phyloP scores from a whole-genome alignment of 345 rosid species.

The Arabis hirsuta region DNA sequence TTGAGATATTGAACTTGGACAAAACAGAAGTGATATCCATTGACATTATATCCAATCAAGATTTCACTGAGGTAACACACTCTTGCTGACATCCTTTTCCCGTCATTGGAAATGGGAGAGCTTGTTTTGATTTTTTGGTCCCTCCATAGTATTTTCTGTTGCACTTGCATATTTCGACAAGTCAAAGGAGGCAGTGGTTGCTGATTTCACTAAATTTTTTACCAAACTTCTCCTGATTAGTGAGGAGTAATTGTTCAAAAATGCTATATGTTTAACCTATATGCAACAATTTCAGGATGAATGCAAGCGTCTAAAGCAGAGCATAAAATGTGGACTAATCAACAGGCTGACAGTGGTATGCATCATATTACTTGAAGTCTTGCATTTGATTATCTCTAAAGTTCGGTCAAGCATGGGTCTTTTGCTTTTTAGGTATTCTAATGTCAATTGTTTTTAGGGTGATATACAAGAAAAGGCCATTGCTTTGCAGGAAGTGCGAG shows the following conservation, averaged over 20 bases:
- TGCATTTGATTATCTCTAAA: slow-evolving; percentile 9
- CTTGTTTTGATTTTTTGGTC: background rate
- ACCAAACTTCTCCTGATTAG: background rate
- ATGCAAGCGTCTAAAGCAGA: slow-evolving; percentile 96
- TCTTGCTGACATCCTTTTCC: slow-evolving; percentile 13
- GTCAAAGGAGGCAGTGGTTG: slow-evolving; percentile 8
- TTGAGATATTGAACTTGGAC: slow-evolving; percentile 88
- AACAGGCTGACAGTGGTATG: slow-evolving; percentile 89
- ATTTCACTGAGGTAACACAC: slow-evolving; percentile 85
- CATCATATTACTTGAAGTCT: slow-evolving; percentile 16
- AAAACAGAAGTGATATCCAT: slow-evolving; percentile 86
- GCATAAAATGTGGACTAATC: slow-evolving; percentile 95
- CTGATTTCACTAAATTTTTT: slow-evolving; percentile 21
- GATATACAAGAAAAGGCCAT: slow-evolving; percentile 92
- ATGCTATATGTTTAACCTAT: slow-evolving; percentile 25
- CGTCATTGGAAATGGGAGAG: slow-evolving; percentile 3
- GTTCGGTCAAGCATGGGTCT: slow-evolving; percentile 3
- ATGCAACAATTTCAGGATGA: slow-evolving; percentile 71
- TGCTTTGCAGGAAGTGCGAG: slow-evolving; percentile 89
- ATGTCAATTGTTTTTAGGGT: slow-evolving; percentile 62
- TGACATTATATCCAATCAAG: slow-evolving; percentile 97
- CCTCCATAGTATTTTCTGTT: slow-evolving; percentile 20
- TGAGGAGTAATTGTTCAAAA: slow-evolving; percentile 1
- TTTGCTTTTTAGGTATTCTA: slow-evolving; percentile 31
- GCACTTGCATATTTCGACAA: slow-evolving; percentile 29